Base-by-base conservation (phyloP, 441 rosid genomes). In the Pelargonium myrrhifolium region DNA sequence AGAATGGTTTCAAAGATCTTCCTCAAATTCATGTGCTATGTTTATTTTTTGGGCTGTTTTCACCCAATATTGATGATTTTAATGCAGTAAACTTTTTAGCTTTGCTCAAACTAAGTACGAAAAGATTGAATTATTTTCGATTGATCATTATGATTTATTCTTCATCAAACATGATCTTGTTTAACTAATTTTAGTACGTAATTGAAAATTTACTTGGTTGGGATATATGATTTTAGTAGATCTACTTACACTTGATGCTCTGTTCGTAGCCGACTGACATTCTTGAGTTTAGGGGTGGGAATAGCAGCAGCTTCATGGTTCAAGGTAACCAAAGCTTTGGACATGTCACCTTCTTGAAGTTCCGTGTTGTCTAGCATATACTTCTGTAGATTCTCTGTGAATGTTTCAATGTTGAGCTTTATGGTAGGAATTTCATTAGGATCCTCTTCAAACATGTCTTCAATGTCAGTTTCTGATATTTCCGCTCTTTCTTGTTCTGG, bases 231-330 rank as follows among this genome's bases (percentile, higher is more conserved):
- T 40, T 56, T 61, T 70, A 51, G 65, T 68, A 70, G 45, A 68
- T 70, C 53, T 74, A 80, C 99, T 95, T 86, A 92, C 99, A 95
- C 99, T 77, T 80, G 85, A 72, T 95, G 98, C 80, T 95, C 99
- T 58, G 99, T 95, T 62, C 98, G 86, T 66, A 95, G 87, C 63
- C 89, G 84, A 72, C 90, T 85, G 45, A 87, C 76, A 72, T 83
- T 85, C 83, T 95, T 95, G 66, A 92, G 82, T 77, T 84, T 90
- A 22, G 90, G 88, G 12, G 80, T 75, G 26, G 98, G 98, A 67
- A 92, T 82, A 39, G 87, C 83, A 55, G 98, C 86, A 66, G 80
- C 88, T 65, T 83, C 74, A 28, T 87, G 79, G 79, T 78, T 68
- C 82, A 95, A 81, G 84, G 96, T 93, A 74, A 95, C 97, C 69